phyloP scores from a whole-genome alignment of 73 alveolate species.

The Stentor roeselii region DNA sequence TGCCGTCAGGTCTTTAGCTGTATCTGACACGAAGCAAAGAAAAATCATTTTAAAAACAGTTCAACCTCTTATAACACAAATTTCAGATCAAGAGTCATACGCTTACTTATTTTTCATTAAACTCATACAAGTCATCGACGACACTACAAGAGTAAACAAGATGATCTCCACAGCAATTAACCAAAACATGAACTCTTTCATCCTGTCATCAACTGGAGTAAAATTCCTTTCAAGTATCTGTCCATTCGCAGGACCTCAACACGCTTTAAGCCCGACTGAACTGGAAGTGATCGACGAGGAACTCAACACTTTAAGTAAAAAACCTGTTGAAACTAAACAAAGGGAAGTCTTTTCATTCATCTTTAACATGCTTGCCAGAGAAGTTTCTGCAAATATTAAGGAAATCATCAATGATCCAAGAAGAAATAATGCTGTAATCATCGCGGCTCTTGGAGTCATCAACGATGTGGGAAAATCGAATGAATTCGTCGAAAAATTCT shows the following conservation, averaged over 20 bases:
- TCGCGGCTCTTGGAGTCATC: not conserved
- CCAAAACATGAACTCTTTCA: not conserved
- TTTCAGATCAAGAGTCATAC: slow-evolving; percentile 5
- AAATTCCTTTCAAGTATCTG: not conserved
- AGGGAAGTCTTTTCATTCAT: not conserved
- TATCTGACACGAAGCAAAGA: slow-evolving; percentile 18
- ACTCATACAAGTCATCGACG: slow-evolving; percentile 9
- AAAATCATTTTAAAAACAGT: not conserved
- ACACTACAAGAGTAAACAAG: slow-evolving; percentile 11
- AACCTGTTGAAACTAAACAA: not conserved
- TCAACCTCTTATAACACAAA: not conserved
- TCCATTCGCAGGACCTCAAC: not conserved
- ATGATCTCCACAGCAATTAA: not conserved
- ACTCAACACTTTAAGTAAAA: slow-evolving; percentile 5
- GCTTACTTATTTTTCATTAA: slow-evolving; percentile 20
- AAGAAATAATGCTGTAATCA: not conserved
- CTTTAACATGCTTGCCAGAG: not conserved
- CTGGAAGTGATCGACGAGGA: not conserved
- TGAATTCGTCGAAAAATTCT: not conserved
- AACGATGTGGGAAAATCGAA: not conserved
- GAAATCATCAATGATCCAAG: not conserved
- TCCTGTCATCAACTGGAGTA: not conserved
- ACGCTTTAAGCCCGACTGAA: slow-evolving; percentile 2
- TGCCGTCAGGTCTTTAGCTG: not conserved
- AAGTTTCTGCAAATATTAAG: not conserved